A percentile compares a stretch with the other conserved stretches of the same genome.
phyloP scores from a whole-genome alignment of 176 grass and related monocot genomes.

The Hordeum marinum region DNA sequence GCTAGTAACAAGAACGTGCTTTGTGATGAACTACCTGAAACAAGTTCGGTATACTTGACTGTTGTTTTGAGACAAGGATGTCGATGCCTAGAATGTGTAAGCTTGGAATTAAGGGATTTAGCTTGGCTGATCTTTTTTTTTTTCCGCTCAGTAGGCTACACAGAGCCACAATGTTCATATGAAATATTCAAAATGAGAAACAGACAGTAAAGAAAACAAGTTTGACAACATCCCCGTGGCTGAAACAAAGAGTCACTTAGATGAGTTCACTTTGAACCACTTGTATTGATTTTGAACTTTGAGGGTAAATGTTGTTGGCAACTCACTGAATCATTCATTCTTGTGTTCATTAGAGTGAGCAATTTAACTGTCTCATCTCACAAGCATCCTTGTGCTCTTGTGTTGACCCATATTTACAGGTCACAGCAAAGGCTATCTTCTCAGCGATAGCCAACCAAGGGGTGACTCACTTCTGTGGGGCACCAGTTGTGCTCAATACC shows the following conservation, averaged over 20 bases:
- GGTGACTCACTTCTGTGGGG: conserved; percentile 88
- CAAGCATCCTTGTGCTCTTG: neutral
- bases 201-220: neutral
- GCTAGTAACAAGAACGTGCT: neutral
- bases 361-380: neutral
- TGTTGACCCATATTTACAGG: conserved; percentile 35
- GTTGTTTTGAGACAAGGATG: neutral
- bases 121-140: neutral
- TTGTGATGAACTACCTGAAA: neutral
- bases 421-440: conserved; percentile 87
- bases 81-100: neutral
- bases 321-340: neutral
- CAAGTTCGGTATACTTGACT: conserved; percentile 4
- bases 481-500: conserved; percentile 83
- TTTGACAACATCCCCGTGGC: neutral
- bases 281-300: neutral
- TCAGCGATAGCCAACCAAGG: conserved; percentile 75
- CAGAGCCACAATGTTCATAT: neutral
- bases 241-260: neutral
- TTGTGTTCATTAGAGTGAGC: neutral
- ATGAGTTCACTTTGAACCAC: neutral
- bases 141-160: no score
- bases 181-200: neutral
- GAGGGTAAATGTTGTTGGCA: neutral
- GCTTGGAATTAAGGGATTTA: neutral